Evolutionary conservation across 345 rosid species (phyloP).

Genomic region (Eutrema japonicum): DNA sequence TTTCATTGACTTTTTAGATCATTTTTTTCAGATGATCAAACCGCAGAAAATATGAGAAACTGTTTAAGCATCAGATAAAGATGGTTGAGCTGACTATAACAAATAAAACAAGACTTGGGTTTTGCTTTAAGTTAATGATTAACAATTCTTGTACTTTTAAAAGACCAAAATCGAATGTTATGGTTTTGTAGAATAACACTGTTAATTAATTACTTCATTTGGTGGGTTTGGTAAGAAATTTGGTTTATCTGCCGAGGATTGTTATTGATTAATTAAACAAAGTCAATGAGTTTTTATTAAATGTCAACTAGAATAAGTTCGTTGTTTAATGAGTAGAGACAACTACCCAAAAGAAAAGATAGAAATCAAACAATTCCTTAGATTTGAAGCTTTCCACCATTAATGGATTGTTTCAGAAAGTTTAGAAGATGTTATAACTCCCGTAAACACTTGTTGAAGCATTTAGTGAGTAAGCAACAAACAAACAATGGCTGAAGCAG

Average conservation of each 20-base stretch:
- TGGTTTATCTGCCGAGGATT: constrained; percentile 36
- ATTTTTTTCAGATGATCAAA: constrained; percentile 38
- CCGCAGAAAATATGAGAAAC: constrained; percentile 27
- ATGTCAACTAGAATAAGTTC: constrained; percentile 13
- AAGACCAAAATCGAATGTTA: constrained; percentile 28
- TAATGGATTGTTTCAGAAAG: background rate
- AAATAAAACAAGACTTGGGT: constrained; percentile 36
- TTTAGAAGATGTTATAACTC: too few species aligned
- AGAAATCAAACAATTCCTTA: constrained; percentile 21
- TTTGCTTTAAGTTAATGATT: constrained; percentile 43
- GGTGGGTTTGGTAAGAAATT: constrained; percentile 45
- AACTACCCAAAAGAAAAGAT: too few species aligned
- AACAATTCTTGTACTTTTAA: constrained; percentile 19
- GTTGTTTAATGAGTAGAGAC: constrained; percentile 8
- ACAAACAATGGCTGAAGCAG: constrained; percentile 47
- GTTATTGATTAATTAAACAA: constrained; percentile 23
- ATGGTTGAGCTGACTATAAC: constrained; percentile 45
- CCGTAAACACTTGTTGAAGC: constrained; percentile 28
- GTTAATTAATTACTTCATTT: constrained; percentile 30
- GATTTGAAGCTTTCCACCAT: constrained; percentile 33
- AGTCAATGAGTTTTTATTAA: constrained; percentile 37
- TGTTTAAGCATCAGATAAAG: constrained; percentile 26
- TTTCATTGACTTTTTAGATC: constrained; percentile 10
- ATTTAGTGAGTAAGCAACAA: constrained; percentile 20
- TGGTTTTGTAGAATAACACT: background rate